Base-by-base conservation (phyloP, 2,329 filamentous ascomycete species). In the Parafenestella ontariensis region DNA sequence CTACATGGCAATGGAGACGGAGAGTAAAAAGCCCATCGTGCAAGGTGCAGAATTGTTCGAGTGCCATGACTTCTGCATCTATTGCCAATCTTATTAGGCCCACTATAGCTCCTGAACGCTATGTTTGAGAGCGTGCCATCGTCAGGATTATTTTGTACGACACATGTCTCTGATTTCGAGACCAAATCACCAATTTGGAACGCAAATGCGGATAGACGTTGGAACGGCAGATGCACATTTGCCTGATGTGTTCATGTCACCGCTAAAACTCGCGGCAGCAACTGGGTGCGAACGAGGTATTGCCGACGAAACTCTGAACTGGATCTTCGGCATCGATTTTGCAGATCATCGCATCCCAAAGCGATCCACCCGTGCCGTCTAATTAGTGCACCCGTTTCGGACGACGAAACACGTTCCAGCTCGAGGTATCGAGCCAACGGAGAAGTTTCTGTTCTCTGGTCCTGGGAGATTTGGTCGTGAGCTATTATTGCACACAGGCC, bases 41-140 rank as follows among this genome's bases (percentile, higher is more conserved):
- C 51, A 52, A 62, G 47, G 28, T 50, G 31, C 48, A 34, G 52
- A 47, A 45, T 24, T 46, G 45, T 28, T 36, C 40, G 52, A 43
- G 46, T 23, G 31, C 37, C 43, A 48, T 33, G 34, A 24, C 15
- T n/a, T 41, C 28, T 39, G 43, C 34, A 49, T 46, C 37, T 61
- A 61, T 63, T 59, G 60, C 39, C 58, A 63, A 63, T 63, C 45
- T 63, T 49, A 58, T 36, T 15, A 39, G 59, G 39, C 49, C 52
- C 54, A 56, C 54, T 40, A 41, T 29, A 26, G 34, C 43, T 52
- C 50, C 42, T 33, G 21, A 23, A 20, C 18, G 3, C 41, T 11
- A 2, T 10, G 13, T 29, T 39, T 46, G 34, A 41, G 49, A 45
- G 46, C 43, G 43, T 41, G 34, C 54, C 21, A 49, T 41, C 18